Evolutionary conservation across 2,329 filamentous ascomycete genomes (phyloP).

Genomic region (Fusarium azukiicola): DNA sequence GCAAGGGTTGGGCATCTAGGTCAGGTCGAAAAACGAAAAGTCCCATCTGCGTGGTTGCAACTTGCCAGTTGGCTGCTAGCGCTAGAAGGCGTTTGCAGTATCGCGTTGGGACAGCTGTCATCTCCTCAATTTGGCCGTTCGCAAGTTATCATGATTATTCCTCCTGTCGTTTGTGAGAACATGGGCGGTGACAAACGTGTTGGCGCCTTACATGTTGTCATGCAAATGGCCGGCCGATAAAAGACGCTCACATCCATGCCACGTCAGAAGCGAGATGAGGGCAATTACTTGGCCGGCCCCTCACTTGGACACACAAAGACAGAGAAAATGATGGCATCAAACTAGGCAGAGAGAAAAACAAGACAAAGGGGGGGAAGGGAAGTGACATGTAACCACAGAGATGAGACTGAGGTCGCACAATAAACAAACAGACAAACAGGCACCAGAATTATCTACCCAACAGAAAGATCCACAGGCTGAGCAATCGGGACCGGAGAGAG

Average conservation of each 20-base stretch:
- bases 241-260: constrained; percentile 17
- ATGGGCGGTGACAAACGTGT: not conserved
- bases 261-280: constrained; percentile 27
- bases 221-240: constrained; percentile 17
- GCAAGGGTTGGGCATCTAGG: too few relatives aligned
- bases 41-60: too few relatives aligned
- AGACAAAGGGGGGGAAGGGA: not conserved
- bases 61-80: too few relatives aligned
- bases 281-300: constrained; percentile 13
- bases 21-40: too few relatives aligned
- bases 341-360: not conserved
- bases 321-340: not conserved
- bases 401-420: not conserved
- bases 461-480: constrained; percentile 2
- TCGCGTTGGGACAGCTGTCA: not conserved
- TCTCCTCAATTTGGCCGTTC: not conserved
- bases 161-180: not conserved
- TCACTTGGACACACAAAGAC: not conserved
- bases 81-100: too few relatives aligned
- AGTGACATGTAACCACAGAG: too few relatives aligned
- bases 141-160: not conserved
- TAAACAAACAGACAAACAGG: not conserved
- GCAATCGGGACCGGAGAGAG: constrained; percentile 26
- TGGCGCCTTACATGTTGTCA: constrained; percentile 14
- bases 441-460: not conserved